A percentile compares a stretch with the other conserved stretches of the same genome.
phyloP scores from a whole-genome alignment of 495 filamentous ascomycete genomes.

The Lentithecium fluviatile region DNA sequence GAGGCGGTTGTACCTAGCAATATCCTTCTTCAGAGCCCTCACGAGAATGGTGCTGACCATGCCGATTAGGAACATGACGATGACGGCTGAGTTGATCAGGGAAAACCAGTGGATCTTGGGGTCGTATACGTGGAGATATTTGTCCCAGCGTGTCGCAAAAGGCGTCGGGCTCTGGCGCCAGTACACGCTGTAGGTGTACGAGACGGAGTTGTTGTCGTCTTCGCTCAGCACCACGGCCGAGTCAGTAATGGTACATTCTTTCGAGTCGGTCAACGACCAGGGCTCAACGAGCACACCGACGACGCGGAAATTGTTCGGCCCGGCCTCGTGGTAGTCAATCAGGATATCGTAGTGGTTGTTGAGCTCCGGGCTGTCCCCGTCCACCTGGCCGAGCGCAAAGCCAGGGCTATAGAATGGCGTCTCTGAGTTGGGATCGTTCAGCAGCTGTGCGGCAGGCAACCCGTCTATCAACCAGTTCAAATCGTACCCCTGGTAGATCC shows the following conservation, averaged over 20 bases:
- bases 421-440: slow-evolving; percentile 67
- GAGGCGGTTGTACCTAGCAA: slow-evolving; percentile 90
- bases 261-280: slow-evolving; percentile 63
- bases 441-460: slow-evolving; percentile 79
- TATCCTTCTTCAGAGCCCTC: slow-evolving; percentile 86
- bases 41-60: slow-evolving; percentile 88
- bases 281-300: slow-evolving; percentile 90
- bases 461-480: slow-evolving; percentile 96
- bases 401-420: slow-evolving; percentile 81
- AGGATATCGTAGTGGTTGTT: slow-evolving; percentile 94
- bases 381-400: slow-evolving; percentile 72
- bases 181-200: slow-evolving; percentile 86
- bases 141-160: slow-evolving; percentile 97
- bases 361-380: slow-evolving; percentile 53
- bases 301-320: slow-evolving; percentile 69
- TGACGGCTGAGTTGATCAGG: slow-evolving; percentile 87
- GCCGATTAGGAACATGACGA: slow-evolving; percentile 85
- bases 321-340: slow-evolving; percentile 86
- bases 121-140: slow-evolving; percentile 92
- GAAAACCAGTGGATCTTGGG: slow-evolving; percentile 99
- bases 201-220: slow-evolving; percentile 65
- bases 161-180: slow-evolving; percentile 77
- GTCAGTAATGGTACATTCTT: slow-evolving; percentile 57
- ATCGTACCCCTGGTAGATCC: slow-evolving; percentile 78
- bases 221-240: slow-evolving; percentile 62